Evolutionary conservation across 306 rosid genomes (phyloP).

Genomic region (Acacia confusa): DNA sequence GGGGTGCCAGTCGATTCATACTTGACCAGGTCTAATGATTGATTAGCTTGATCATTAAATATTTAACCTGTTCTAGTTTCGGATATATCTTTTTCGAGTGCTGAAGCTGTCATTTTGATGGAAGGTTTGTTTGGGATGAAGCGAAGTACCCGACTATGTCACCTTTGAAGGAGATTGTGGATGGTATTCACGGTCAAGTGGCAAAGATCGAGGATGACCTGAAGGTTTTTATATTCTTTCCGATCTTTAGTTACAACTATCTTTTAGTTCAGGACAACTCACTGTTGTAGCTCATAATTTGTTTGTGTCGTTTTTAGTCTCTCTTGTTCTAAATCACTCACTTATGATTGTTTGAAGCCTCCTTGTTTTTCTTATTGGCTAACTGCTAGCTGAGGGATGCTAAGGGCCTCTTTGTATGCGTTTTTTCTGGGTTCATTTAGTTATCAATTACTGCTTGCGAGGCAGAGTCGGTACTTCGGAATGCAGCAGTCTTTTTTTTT

Average conservation of each 20-base stretch:
- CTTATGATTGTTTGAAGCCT: not conserved
- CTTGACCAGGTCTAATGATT: conserved; percentile 61
- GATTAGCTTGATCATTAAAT: not conserved
- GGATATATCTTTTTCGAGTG: not conserved
- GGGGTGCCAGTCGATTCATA: conserved; percentile 98
- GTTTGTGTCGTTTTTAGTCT: not conserved
- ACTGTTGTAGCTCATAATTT: conserved; percentile 10
- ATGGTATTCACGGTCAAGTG: conserved; percentile 69
- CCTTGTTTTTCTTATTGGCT: conserved; percentile 1
- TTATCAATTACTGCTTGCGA: not conserved
- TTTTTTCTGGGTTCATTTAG: not conserved
- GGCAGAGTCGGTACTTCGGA: not conserved
- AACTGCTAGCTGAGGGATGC: conserved; percentile 13
- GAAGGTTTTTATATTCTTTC: conserved; percentile 43
- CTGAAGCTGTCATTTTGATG: conserved; percentile 17
- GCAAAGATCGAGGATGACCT: conserved; percentile 90
- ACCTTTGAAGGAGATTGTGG: conserved; percentile 65
- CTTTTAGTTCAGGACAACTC: not conserved
- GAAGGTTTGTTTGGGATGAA: conserved; percentile 88
- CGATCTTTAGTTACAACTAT: not conserved
- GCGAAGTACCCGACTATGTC: conserved; percentile 86
- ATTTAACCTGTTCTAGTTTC: conserved; percentile 21
- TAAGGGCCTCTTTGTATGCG: not conserved
- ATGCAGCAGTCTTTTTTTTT: not conserved
- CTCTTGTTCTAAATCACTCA: not conserved